Evolutionary conservation across 768 basidiomycete species (phyloP), one percentile per base, ranked within the genome.

Genomic region (Neoboletus magnificus): DNA sequence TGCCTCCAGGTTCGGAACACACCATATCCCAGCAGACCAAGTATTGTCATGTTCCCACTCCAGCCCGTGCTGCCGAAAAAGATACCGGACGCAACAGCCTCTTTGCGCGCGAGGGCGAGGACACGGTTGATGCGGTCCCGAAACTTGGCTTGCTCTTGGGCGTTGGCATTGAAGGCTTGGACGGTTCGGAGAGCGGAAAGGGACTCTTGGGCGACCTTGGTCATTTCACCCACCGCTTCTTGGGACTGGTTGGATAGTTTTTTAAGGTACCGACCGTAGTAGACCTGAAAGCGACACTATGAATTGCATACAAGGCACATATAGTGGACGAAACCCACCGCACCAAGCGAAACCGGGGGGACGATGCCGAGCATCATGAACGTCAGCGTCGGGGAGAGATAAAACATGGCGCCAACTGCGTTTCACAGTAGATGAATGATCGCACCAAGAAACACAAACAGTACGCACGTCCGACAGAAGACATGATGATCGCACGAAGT

Each of bases 201-300:
- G 5, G 94, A 86, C 66, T 99, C 96, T 56, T 92, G 87, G 6
- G 95, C 94, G 32, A 75, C 79, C 72, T 82, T 94, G 32, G 93
- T 92, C 94, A 96, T 93, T 52, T 96, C 94, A 52, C 95, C 95
- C 50, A 97, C 81, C 1, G 95, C 93, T 65, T 94, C 93, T 70
- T 99, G 96, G 7, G 96, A 95, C 64, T 86, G 77, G 63, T 91
- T 93, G 8, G 92, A 92, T 4, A 99, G 82, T 57, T 86, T 88
- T 68, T 94, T 93, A 51, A 99, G 75, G 73, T 98, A 99, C 13
- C 94, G 85, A 59, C 96, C 95, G 64, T 99, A 99, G 69, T 93
- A 90, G 13, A 98, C 91, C 90, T 96, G 58, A 18, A 2, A n/a
- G 16, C 0, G 25, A 16, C 7, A 10, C 48, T 52, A 54, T 62